Percentiles rank a stretch among this genome's conserved stretches.
Conservation (phyloP, 1,139 yeast genomes). For the Saccharomycopsis crataegensis region DNA sequence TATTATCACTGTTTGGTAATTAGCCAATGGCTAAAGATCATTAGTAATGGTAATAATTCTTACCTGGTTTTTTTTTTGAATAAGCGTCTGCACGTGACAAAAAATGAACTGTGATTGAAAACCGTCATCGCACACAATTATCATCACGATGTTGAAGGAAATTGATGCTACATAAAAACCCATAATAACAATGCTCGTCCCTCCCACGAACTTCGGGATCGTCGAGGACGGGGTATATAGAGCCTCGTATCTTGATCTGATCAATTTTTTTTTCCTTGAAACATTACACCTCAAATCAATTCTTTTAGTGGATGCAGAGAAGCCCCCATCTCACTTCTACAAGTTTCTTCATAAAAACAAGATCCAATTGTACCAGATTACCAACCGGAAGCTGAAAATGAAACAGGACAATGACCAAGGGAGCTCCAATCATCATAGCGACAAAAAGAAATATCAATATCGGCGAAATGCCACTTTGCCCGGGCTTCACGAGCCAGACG, state of each 20-base stretch:
- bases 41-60: not conserved
- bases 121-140: not conserved
- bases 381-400: conserved; percentile 2
- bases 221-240: conserved; percentile 69
- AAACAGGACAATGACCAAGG: not conserved
- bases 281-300: conserved; percentile 53
- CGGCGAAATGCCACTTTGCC: not conserved
- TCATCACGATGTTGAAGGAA: not conserved
- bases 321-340: conserved; percentile 49
- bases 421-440: not conserved
- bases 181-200: conserved; percentile 49
- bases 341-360: conserved; percentile 38
- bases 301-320: conserved; percentile 62
- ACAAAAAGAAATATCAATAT: not conserved
- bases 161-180: not conserved
- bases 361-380: conserved; percentile 38
- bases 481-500: not conserved
- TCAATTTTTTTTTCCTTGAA: conserved; percentile 58
- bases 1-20: too few species aligned
- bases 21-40: too few species aligned
- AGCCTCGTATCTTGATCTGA: conserved; percentile 51
- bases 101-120: not conserved
- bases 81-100: not conserved
- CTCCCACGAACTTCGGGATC: conserved; percentile 72
- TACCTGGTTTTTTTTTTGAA: not conserved